phyloP scores from a whole-genome alignment of 306 rosid genomes.

The Quercus ilex region DNA sequence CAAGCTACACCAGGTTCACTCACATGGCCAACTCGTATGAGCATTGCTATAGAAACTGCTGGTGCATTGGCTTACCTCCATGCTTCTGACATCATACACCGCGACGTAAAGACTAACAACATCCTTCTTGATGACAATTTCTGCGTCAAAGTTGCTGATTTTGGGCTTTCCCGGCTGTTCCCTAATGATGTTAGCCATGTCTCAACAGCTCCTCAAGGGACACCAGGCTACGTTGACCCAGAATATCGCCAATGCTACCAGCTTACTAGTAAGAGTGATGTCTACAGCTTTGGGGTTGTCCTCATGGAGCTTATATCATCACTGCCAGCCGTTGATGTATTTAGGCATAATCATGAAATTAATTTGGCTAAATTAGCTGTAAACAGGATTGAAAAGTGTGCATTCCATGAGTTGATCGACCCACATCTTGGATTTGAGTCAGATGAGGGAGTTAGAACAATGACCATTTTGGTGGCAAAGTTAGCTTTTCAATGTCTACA shows the following conservation, averaged over 20 bases:
- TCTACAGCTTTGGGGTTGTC: conserved; percentile 72
- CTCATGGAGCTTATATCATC: conserved; percentile 67
- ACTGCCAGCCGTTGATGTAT: conserved; percentile 56
- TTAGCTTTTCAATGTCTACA: conserved; percentile 71
- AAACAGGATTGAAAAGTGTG: conserved; percentile 41
- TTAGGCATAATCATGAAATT: conserved; percentile 55
- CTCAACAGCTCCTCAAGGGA: conserved; percentile 81
- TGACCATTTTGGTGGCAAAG: conserved; percentile 49
- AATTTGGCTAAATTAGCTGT: conserved; percentile 51
- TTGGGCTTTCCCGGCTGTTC: conserved; percentile 67
- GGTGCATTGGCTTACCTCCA: conserved; percentile 65
- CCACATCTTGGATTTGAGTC: conserved; percentile 54
- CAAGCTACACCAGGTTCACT: conserved; percentile 30
- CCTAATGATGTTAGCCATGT: conserved; percentile 58
- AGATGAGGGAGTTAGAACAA: conserved; percentile 36
- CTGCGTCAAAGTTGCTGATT: conserved; percentile 69
- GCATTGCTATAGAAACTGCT: conserved; percentile 70
- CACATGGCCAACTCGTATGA: conserved; percentile 57
- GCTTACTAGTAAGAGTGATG: conserved; percentile 75
- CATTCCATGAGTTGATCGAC: conserved; percentile 48
- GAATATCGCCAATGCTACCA: conserved; percentile 60
- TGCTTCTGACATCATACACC: conserved; percentile 67
- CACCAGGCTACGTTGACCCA: conserved; percentile 76
- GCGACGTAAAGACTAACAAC: conserved; percentile 77
- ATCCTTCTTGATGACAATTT: conserved; percentile 56